phyloP scores from a whole-genome alignment of 2,329 filamentous ascomycete species.

The Nemania sp. region DNA sequence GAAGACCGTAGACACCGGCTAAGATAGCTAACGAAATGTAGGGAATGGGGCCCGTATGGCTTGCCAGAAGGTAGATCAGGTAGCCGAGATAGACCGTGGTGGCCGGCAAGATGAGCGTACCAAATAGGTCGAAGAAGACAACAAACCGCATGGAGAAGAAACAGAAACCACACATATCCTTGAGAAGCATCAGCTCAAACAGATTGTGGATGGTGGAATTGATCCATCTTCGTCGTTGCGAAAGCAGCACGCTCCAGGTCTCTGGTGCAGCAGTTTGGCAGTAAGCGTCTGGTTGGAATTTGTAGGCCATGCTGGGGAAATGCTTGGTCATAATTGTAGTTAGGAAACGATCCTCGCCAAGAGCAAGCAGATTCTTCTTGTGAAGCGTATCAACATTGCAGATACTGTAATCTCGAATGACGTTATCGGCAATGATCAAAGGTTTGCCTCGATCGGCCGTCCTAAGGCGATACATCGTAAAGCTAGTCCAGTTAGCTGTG shows the following conservation, averaged over 20 bases:
- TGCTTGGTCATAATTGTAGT: slow-evolving; percentile 98
- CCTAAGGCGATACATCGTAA: slow-evolving; percentile 96
- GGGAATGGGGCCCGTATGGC: slow-evolving; percentile 74
- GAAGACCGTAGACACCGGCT: slow-evolving; percentile 90
- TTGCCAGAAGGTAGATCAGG: slow-evolving; percentile 78
- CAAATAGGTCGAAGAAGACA: slow-evolving; percentile 90
- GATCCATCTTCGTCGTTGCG: slow-evolving; percentile 99
- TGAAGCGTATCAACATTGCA: slow-evolving; percentile 92
- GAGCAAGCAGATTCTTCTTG: slow-evolving; percentile 77
- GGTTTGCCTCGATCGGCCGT: slow-evolving; percentile 94
- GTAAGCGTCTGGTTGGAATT: slow-evolving; percentile 91
- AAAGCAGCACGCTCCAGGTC: slow-evolving; percentile 89
- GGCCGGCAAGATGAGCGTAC: slow-evolving; percentile 88
- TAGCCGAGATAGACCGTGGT: slow-evolving; percentile 86
- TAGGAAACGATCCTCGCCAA: slow-evolving; percentile 84
- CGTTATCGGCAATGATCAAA: slow-evolving; percentile 85
- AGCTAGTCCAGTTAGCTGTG: slow-evolving; percentile 62
- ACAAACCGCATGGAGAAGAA: slow-evolving; percentile 98
- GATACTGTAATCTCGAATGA: slow-evolving; percentile 87
- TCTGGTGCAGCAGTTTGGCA: slow-evolving; percentile 93
- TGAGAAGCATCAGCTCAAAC: slow-evolving; percentile 83
- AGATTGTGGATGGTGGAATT: slow-evolving; percentile 98
- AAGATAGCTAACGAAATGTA: slow-evolving; percentile 87
- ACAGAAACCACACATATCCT: slow-evolving; percentile 97
- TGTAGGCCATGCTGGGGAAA: slow-evolving; percentile 94